Percentiles rank a stretch among this genome's conserved stretches.
phyloP scores from a whole-genome alignment of 805 yeast species.

The Grigorovia jiainica region DNA sequence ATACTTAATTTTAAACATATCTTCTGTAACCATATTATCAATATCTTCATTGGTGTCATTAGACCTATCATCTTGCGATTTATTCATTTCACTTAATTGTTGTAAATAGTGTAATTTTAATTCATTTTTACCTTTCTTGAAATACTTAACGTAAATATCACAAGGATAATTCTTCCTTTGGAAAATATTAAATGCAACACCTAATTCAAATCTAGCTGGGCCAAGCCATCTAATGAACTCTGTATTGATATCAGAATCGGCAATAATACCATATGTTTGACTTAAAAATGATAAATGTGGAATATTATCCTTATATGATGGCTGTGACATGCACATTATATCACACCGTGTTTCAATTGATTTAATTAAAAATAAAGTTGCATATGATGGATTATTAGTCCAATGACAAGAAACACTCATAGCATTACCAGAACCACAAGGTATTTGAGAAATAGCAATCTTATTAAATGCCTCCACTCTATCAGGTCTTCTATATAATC shows the following conservation, averaged over 20 bases:
- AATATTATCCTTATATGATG: conserved; percentile 23
- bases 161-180: conserved; percentile 68
- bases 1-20: conserved; percentile 37
- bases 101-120: conserved; percentile 38
- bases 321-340: conserved; percentile 71
- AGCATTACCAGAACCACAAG: conserved; percentile 97
- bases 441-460: conserved; percentile 70
- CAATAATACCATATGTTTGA: conserved; percentile 85
- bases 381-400: conserved; percentile 53
- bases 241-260: conserved; percentile 90
- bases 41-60: conserved; percentile 4
- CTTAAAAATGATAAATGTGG: conserved; percentile 66
- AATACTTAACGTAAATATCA: conserved; percentile 61
- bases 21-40: conserved; percentile 27
- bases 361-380: conserved; percentile 66
- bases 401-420: conserved; percentile 76
- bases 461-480: conserved; percentile 53
- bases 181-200: conserved; percentile 57
- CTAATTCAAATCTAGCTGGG: conserved; percentile 72
- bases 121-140: conserved; percentile 44
- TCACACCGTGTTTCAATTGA: conserved; percentile 59
- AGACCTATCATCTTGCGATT: not conserved
- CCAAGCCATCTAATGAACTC: conserved; percentile 87
- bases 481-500: conserved; percentile 62
- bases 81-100: conserved; percentile 16